These are phyloP conservation scores for Penicillium longicatenatum DNA, from an alignment of 495 filamentous ascomycete species.

Conservation along the genomic window DNA sequence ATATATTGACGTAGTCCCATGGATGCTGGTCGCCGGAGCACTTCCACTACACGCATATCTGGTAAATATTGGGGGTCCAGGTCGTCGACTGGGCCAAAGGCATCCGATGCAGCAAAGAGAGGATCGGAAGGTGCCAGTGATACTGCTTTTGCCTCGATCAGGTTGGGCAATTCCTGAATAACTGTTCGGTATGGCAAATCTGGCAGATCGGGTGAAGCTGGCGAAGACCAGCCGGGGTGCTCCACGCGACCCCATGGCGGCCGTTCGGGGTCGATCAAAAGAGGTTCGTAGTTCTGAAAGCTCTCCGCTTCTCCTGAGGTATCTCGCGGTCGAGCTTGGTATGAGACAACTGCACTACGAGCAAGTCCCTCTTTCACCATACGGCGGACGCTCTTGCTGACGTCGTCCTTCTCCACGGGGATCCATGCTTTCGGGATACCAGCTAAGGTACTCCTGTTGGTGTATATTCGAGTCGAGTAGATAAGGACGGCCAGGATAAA, in stretches of 20 bases:
- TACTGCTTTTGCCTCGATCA: constrained; percentile 92
- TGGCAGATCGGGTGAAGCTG: constrained; percentile 69
- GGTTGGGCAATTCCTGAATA: constrained; percentile 82
- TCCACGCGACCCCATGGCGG: constrained; percentile 77
- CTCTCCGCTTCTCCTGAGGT: constrained; percentile 31
- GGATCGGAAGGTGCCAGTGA: constrained; percentile 73
- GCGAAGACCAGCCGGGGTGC: constrained; percentile 89
- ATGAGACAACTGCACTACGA: constrained; percentile 79
- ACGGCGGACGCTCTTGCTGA: constrained; percentile 69
- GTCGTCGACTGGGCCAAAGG: constrained; percentile 34
- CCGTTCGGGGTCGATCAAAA: constrained; percentile 38
- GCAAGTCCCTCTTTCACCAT: constrained; percentile 72
- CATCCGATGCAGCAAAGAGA: constrained; percentile 21
- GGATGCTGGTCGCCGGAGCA: constrained; percentile 67
- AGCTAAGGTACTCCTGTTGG: constrained; percentile 73
- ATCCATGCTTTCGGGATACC: constrained; percentile 85
- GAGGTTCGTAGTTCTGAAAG: constrained; percentile 32
- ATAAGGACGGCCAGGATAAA: constrained; percentile 70
- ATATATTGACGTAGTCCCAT: constrained; percentile 87
- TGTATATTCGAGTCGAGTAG: constrained; percentile 86
- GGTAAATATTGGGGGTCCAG: constrained; percentile 37
- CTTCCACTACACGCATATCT: constrained; percentile 63
- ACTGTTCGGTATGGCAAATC: constrained; percentile 79
- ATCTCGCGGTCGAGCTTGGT: constrained; percentile 70
- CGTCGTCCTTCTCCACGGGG: constrained; percentile 73